Conservation (phyloP, 176 grass and related monocot genomes). For the Guadua angustifolia region DNA sequence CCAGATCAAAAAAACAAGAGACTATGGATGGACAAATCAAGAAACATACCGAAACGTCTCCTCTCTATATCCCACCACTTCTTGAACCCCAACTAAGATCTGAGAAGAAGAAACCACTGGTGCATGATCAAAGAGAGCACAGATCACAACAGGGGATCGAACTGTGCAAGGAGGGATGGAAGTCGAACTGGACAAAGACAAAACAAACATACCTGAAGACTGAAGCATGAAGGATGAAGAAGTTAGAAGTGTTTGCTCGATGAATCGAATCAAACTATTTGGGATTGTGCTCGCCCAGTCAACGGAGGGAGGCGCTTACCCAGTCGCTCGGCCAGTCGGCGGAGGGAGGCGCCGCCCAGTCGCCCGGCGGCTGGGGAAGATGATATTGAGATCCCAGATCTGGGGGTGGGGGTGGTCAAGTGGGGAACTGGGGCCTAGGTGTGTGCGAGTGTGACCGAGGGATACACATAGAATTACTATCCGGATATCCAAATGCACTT, state of each 20-base stretch:
- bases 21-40: constrained; percentile 4
- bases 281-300: too few relatives aligned
- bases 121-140: not conserved
- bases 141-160: constrained; percentile 6
- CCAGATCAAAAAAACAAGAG: not conserved
- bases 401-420: too few relatives aligned
- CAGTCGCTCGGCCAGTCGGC: too few relatives aligned
- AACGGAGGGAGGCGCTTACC: too few relatives aligned
- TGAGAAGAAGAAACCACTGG: not conserved
- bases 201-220: not conserved
- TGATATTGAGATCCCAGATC: too few relatives aligned
- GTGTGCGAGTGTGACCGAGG: too few relatives aligned
- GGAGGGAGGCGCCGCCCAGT: too few relatives aligned
- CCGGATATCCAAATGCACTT: too few relatives aligned
- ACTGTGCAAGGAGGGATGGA: not conserved
- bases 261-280: not conserved
- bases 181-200: not conserved
- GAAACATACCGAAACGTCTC: constrained; percentile 27
- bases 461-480: too few relatives aligned
- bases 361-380: too few relatives aligned
- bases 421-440: too few relatives aligned
- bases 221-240: not conserved
- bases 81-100: constrained; percentile 36
- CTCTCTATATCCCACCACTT: not conserved
- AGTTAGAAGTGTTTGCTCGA: constrained; percentile 8